phyloP scores from a whole-genome alignment of 1,284 basidiomycete species.

The Fomitiporia mediterranea region DNA sequence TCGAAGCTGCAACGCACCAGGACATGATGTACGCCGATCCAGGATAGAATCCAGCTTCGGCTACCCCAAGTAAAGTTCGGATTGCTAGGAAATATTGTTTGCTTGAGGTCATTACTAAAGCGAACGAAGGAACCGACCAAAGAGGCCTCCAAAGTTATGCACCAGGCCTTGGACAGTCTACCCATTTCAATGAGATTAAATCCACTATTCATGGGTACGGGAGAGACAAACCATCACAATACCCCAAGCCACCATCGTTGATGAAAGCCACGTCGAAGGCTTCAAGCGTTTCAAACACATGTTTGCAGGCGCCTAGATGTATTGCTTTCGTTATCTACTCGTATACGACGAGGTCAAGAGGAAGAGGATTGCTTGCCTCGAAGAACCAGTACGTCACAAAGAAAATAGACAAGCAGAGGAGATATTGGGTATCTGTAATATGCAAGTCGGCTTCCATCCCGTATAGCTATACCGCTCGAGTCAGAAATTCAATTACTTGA shows the following conservation, averaged over 20 bases:
- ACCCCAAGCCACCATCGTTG: slow-evolving; percentile 63
- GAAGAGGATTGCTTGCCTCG: slow-evolving; percentile 38
- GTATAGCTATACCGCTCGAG: slow-evolving; percentile 42
- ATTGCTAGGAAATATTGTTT: no score
- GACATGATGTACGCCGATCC: slow-evolving; percentile 66
- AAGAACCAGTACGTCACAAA: slow-evolving; percentile 63
- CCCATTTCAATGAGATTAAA: slow-evolving; percentile 2
- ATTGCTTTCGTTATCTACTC: background rate
- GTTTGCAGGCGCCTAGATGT: slow-evolving; percentile 55
- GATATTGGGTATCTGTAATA: slow-evolving; percentile 59
- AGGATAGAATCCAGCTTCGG: slow-evolving; percentile 64
- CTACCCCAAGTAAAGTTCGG: slow-evolving; percentile 61
- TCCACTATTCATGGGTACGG: background rate
- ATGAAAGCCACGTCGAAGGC: slow-evolving; percentile 59
- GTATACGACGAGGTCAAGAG: background rate
- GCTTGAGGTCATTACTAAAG: no score
- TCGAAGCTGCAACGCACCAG: slow-evolving; percentile 40
- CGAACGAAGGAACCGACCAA: slow-evolving; percentile 48
- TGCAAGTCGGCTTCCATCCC: slow-evolving; percentile 48
- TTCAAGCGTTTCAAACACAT: slow-evolving; percentile 64
- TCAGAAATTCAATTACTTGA: background rate
- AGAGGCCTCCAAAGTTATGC: slow-evolving; percentile 55
- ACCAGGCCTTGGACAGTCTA: slow-evolving; percentile 69
- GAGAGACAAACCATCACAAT: slow-evolving; percentile 54
- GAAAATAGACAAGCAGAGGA: slow-evolving; percentile 58